Percentiles rank a stretch among this genome's conserved stretches.
Conservation (phyloP, 495 filamentous ascomycete genomes). For the Podospora pseudopauciseta region DNA sequence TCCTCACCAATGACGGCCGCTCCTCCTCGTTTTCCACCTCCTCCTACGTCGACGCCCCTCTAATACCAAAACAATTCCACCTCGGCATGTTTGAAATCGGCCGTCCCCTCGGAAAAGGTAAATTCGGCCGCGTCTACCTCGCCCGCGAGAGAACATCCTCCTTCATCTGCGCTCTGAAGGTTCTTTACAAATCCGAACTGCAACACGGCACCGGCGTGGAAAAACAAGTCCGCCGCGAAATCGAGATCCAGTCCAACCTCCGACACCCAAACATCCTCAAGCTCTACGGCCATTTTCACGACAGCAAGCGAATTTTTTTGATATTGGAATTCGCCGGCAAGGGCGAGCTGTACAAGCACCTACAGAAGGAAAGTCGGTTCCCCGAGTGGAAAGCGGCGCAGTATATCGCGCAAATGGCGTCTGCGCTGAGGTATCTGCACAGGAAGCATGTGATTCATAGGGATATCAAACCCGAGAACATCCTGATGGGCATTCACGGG, state of each 20-base stretch:
- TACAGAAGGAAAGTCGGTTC: slow-evolving; percentile 81
- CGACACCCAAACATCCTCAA: slow-evolving; percentile 94
- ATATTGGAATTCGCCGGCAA: slow-evolving; percentile 95
- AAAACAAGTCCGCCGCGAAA: slow-evolving; percentile 94
- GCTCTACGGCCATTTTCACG: slow-evolving; percentile 95
- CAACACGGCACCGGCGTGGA: slow-evolving; percentile 84
- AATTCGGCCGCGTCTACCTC: slow-evolving; percentile 95
- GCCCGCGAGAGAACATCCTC: slow-evolving; percentile 83
- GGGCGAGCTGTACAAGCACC: slow-evolving; percentile 95
- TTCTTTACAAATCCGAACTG: slow-evolving; percentile 90
- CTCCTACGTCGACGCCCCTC: slow-evolving; percentile 53
- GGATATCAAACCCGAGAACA: slow-evolving; percentile 99
- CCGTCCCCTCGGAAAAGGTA: slow-evolving; percentile 91
- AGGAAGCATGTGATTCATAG: slow-evolving; percentile 98
- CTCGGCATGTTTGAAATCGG: slow-evolving; percentile 99
- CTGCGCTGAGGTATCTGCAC: slow-evolving; percentile 86
- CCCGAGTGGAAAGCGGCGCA: slow-evolving; percentile 94
- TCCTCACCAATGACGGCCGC: slow-evolving; percentile 42
- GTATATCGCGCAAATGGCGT: slow-evolving; percentile 98
- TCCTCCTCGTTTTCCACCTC: slow-evolving; percentile 38
- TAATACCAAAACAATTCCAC: slow-evolving; percentile 69
- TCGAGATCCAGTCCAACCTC: slow-evolving; percentile 95
- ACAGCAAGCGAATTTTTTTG: slow-evolving; percentile 90
- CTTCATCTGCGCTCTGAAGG: slow-evolving; percentile 96
- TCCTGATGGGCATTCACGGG: slow-evolving; percentile 92